Evolutionary conservation across 345 rosid species (phyloP).

Genomic region (Lenwebbia sp.): DNA sequence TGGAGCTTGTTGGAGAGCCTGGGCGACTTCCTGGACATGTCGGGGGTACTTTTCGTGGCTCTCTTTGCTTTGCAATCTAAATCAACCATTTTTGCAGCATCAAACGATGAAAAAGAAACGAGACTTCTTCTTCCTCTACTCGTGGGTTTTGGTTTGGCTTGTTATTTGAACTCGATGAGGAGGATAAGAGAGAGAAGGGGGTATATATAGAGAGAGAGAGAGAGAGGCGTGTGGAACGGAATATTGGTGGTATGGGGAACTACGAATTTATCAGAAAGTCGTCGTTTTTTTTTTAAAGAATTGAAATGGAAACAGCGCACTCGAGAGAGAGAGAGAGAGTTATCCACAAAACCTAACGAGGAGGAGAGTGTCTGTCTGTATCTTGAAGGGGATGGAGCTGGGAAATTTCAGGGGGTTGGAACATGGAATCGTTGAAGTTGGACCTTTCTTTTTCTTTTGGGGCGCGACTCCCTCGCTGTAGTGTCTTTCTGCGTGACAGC

Average conservation of each 20-base stretch:
- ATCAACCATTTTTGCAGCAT: constrained; percentile 43
- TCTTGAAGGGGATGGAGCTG: neutral
- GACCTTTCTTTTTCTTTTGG: neutral
- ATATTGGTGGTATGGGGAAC: neutral
- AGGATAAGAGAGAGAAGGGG: neutral
- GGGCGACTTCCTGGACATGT: constrained; percentile 32
- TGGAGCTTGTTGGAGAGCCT: constrained; percentile 31
- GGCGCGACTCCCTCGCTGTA: too few relatives aligned
- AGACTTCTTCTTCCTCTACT: neutral
- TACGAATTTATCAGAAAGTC: neutral
- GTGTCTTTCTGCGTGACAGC: neutral
- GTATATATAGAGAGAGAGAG: neutral
- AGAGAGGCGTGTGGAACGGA: neutral
- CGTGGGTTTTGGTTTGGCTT: neutral
- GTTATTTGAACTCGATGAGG: neutral
- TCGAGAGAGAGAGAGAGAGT: neutral
- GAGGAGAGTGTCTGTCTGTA: neutral
- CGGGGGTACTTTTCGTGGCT: constrained; percentile 16
- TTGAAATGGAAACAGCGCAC: neutral
- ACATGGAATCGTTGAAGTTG: neutral
- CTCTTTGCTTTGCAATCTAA: constrained; percentile 43
- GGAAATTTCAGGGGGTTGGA: neutral
- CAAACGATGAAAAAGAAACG: neutral
- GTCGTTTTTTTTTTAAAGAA: neutral
- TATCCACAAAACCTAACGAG: neutral